Base-by-base conservation (phyloP, 371 early-diverging fungal species). In the Blakeslea trispora region DNA sequence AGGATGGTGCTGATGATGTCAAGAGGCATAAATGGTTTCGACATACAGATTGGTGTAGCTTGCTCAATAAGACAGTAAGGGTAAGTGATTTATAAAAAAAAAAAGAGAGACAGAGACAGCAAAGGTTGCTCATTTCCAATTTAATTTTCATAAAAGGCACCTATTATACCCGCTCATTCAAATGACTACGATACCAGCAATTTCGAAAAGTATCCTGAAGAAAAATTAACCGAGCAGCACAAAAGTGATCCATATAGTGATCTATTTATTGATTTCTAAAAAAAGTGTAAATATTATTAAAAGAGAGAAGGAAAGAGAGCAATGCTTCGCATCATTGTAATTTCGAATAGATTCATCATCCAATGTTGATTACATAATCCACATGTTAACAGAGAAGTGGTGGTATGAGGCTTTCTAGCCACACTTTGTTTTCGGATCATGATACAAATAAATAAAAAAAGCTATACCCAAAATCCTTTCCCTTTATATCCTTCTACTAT, bases 11-110 rank as follows among this genome's bases (percentile, higher is more conserved):
- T 5, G 62, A 73, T 17, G 72, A 91, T 73, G 86, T 96, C 50
- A 91, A 88, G 63, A 82, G 78, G 24, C 97, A 96, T 72, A 82
- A 89, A 52, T 95, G 93, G 90, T 94, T 96, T 69, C 77, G 85
- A 17, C 86, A 80, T 10, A 88, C 92, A 2, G 90, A 94, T 64
- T 96, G 93, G 93, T 75, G 85, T 37, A 87, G 81, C 19, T 65
- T 95, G n/a, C 49, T 88, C 31, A 80, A 86, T 46, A 81, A 83
- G 64, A 77, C 82, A 40, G 81, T 90, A 22, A 71, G 69, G 64
- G 82, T 82, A 71, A 28, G 28, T 28, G 7, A 28, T 28, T 28
- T 28, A 7, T 28, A 28, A 28, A 28, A 28, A 28, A 28, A 7
- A 28, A 28, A 28, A 28, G 7, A 28, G 7, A 28, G n/a, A n/a